Evolutionary conservation across 805 yeast species (phyloP).

Genomic region (Phaffomyces thermotolerans): DNA sequence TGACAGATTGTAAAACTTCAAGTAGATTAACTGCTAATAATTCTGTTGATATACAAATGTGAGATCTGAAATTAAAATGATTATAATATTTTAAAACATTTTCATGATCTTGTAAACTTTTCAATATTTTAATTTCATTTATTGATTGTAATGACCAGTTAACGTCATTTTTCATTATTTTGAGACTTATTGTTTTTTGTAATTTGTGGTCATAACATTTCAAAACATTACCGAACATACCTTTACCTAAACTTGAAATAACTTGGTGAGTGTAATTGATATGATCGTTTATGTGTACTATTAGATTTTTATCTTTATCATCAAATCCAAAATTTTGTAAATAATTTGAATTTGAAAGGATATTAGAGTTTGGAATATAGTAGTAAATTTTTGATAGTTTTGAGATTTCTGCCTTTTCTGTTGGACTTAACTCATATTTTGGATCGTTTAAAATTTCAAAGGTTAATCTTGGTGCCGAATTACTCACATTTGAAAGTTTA

Average conservation of each 20-base stretch:
- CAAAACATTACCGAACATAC: conserved; percentile 78
- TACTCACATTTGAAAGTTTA: not conserved
- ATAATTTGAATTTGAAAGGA: conserved; percentile 4
- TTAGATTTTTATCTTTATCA: conserved; percentile 58
- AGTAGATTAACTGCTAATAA: conserved; percentile 59
- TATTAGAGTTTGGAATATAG: conserved; percentile 15
- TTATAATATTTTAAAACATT: conserved; percentile 44
- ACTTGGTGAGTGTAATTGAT: conserved; percentile 70
- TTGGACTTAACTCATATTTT: conserved; percentile 26
- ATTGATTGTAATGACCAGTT: conserved; percentile 73
- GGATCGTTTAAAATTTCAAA: conserved; percentile 5
- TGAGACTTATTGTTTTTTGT: conserved; percentile 57
- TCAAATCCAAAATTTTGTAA: conserved; percentile 51
- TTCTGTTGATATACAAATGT: conserved; percentile 76
- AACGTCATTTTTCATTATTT: conserved; percentile 66
- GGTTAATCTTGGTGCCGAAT: not conserved
- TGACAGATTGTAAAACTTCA: conserved; percentile 45
- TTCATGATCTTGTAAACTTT: conserved; percentile 28
- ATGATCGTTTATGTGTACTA: conserved; percentile 54
- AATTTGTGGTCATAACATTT: conserved; percentile 61
- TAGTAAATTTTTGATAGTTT: conserved; percentile 44
- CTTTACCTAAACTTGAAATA: conserved; percentile 54
- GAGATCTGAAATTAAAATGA: conserved; percentile 75
- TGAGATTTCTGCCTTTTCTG: conserved; percentile 52
- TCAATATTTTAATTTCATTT: conserved; percentile 64